Evolutionary conservation across 2,329 filamentous ascomycete species (phyloP), one percentile per base, ranked within the genome.

Genomic region (Xylariaceae sp.): DNA sequence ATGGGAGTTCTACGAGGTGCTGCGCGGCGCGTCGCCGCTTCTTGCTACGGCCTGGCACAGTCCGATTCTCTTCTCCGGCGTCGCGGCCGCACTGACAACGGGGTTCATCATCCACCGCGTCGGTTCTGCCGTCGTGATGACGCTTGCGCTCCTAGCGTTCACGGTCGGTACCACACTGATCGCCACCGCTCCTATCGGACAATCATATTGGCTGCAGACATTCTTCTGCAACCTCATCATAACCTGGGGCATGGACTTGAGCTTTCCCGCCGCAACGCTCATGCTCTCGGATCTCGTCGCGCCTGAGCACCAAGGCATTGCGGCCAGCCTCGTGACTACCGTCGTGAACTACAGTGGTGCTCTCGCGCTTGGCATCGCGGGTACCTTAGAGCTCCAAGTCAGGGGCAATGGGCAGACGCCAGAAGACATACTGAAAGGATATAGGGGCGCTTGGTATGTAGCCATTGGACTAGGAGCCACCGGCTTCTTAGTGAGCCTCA

Each of bases 271-370:
- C 1, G 79, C 76, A 0, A 81, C 77, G 0, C 65, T 83, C 8
- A 73, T 83, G 50, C 71, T 84, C 16, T 76, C 72, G 6, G 76
- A 82, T 55, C 67, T 67, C 6, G 63, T 71, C 35, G 62, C 64
- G 30, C 57, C 57, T 39, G 66, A 69, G 43, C 67, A 71, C 27
- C 70, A 71, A 46, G 70, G 69, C n/a, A 69, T 70, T 43, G 69
- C 69, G 7, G 69, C 69, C 2, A 78, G 75, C 13, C 62, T 85
- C 23, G 77, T 84, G 50, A 81, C 76, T 40, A 84, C 81, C 0
- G 71, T 83, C 37, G 76, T 85, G 32, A 84, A 85, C 62, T 85
- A 84, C 62, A 78, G 74, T 52, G 83, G 84, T 33, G 78, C 76
- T 7, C 70, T 83, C 23, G 79, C 78, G 1, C 70, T 85, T 6